Evolutionary conservation across 2,329 filamentous ascomycete species (phyloP), one percentile per base, ranked within the genome.

Genomic region (Ophiostoma sp.): DNA sequence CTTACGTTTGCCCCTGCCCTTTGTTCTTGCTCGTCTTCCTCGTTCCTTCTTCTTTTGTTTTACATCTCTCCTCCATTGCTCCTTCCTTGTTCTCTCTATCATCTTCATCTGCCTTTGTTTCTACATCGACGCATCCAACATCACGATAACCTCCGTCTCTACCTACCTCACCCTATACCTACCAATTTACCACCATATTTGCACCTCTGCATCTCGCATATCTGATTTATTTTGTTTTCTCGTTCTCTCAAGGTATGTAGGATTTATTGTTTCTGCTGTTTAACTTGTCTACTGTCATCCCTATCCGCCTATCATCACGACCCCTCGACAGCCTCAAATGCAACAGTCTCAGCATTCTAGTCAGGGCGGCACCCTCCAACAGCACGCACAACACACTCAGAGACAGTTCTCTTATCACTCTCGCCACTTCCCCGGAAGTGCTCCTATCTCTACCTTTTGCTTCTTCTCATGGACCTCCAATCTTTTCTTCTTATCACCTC

Each of bases 41-140:
- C 57, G 33, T 69, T 67, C 66, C 48, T 62, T 68, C 57, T 68
- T 57, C 17, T 54, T 67, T 27, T 67, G 44, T 60, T 48, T 23
- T 68, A 57, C 44, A 31, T 65, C 68, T 48, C 60, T 60, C 67
- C n/a, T 35, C 44, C 44, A 10, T 27, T 54, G 4, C 52, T 27
- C 52, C 52, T 27, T 57, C 52, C 13, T 27, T 6, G 20, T 48
- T 48, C 17, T 48, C 44, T 48, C 17, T n/a, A n/a, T 6, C 17
- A 48, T 48, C 15, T 33, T 13, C 57, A 62, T 62, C 57, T 62
- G n/a, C 23, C 52, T 62, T 62, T 31, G 15, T 62, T 62, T 62
- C 27, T 31, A 13, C 57, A 62, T 33, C 23, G 23, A n/a, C n/a
- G n/a, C 52, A 62, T 62, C 57, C 27, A 31, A 62, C 57, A 62